Base-by-base conservation (phyloP, 495 filamentous ascomycete genomes). In the Recurvomyces mirabilis region DNA sequence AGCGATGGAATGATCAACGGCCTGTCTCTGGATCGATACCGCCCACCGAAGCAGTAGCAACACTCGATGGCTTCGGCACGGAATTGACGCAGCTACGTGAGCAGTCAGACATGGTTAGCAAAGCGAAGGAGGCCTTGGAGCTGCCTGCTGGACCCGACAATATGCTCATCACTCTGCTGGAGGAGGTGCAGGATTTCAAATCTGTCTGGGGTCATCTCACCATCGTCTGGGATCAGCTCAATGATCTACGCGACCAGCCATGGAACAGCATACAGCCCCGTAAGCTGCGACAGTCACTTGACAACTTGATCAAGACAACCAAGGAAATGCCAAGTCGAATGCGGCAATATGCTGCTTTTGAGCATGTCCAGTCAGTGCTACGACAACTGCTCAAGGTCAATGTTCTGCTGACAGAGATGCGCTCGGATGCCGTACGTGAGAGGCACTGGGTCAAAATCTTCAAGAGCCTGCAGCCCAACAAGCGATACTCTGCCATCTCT, bases 301-400 rank as follows among this genome's bases (percentile, higher is more conserved):
- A 99, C 57, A 77, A 78, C 26, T 71, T 96, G 22, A 84, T 95
- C 58, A 94, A 93, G 66, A 91, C 94, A 81, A 94, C 87, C 35
- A 99, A 94, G 67, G 88, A 96, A 47, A 99, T 99, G 91, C 91
- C 91, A 0, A 93, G 85, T 62, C 79, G 91, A 33, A 99, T 96
- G 93, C 79, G 91, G 36, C 91, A 99, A 56, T 99, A 99, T 62
- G 91, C 91, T 50, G 93, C 91, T 11, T 99, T 99, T 60, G 91
- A 96, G 62, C 88, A 99, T 55, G 84, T 96, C 24, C 91, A 99
- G 56, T 83, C 78, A 46, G 80, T 89, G 20, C 73, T 96, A n/a
- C 82, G 86, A 7, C 75, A 84, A 53, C 68, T 88, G 18, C 69
- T 94, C 53, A 95, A 94, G 61, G 83, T 88, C 50, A 99, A 95